Evolutionary conservation across 2,329 filamentous ascomycete genomes (phyloP), one percentile per base, ranked within the genome.

Genomic region (Fusarium transvaalense): DNA sequence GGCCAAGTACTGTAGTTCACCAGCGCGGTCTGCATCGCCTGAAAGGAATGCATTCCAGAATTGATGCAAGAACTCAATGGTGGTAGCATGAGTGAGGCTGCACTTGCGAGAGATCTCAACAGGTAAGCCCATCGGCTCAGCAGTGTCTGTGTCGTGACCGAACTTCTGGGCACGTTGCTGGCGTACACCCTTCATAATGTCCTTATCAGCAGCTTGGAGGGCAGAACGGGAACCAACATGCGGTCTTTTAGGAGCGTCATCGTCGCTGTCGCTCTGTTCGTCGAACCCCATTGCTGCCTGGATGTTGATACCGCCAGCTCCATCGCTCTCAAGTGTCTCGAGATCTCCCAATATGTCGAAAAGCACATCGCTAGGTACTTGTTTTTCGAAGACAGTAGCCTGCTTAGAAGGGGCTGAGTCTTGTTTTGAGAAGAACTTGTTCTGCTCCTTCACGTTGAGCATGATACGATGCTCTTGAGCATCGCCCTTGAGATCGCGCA

Each of bases 41-140:
- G 94, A 97, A 27, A 97, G 85, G 75, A 97, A 99, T 0, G 94
- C 89, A 34, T 88, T 87, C 95, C 95, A 99, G 82, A 99, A 99
- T 78, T 98, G 97, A 73, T 95, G 92, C n/a, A 99, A 83, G 75
- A 98, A 99, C 76, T 99, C 96, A 37, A 92, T 91, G 0, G 93
- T 97, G 0, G 96, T 99, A 54, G 94, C 94, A 77, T 98, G 94
- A 0, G 95, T 97, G 56, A 89, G 79, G 39, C 80, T 81, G 69
- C 87, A 89, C 56, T 87, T 87, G 42, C 89, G 84, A 6, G 87
- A 82, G 21, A 91, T 81, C 3, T 86, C 83, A 3, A 81, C 74
- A 5, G 90, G 82, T 5, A 82, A 73, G 25, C 84, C 82, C 88
- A 84, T 91, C 69, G 79, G 85, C 52, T 77, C 84, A 71, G 73